A percentile compares a stretch with the other conserved stretches of the same genome.
phyloP scores from a whole-genome alignment of 306 rosid species.

The Acacia melanoxylon region DNA sequence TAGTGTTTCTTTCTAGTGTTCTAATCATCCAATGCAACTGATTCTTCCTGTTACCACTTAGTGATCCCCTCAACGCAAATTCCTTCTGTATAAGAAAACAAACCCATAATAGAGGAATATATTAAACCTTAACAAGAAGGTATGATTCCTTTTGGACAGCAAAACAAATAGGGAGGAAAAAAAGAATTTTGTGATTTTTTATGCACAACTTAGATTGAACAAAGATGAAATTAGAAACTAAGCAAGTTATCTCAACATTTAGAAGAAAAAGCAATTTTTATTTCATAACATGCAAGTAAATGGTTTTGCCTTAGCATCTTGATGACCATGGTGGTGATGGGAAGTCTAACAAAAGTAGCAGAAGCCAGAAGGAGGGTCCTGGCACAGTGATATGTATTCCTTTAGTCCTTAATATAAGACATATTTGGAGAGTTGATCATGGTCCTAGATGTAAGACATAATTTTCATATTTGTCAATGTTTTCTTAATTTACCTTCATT shows the following conservation, averaged over 20 bases:
- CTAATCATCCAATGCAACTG: constrained; percentile 49
- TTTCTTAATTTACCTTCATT: too few relatives aligned
- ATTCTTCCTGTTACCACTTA: constrained; percentile 28
- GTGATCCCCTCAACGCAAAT: constrained; percentile 20
- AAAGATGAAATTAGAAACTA: neutral
- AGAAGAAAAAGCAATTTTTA: neutral
- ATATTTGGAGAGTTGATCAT: too few relatives aligned
- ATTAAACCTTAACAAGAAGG: constrained; percentile 11
- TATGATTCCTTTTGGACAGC: neutral
- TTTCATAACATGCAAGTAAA: neutral
- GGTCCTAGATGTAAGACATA: too few relatives aligned
- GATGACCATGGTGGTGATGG: neutral
- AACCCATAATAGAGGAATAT: neutral
- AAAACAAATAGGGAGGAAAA: neutral
- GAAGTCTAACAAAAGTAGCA: constrained; percentile 1
- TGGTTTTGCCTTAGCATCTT: neutral
- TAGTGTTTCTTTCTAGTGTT: constrained; percentile 40
- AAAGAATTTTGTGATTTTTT: too few relatives aligned
- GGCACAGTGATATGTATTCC: neutral
- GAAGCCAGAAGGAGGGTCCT: neutral
- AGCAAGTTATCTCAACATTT: neutral
- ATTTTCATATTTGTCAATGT: too few relatives aligned
- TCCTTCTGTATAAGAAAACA: constrained; percentile 32
- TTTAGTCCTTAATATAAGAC: too few relatives aligned
- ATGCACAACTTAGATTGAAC: neutral